Base-by-base conservation (phyloP, 345 rosid species). In the Dovyalis caffra region DNA sequence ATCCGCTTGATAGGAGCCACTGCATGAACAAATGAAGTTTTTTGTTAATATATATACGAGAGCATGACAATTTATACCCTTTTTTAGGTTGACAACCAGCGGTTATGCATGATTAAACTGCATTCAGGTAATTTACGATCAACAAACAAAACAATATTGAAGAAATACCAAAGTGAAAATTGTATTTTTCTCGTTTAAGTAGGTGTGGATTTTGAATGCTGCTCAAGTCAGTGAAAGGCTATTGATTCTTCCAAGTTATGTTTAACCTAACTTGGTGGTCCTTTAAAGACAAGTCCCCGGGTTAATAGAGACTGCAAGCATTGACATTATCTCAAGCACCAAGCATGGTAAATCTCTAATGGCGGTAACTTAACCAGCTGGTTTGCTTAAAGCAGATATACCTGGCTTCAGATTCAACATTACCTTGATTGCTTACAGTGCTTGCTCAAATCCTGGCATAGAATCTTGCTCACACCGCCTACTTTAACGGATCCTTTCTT, bases 381-480 rank as follows among this genome's bases (percentile, higher is more conserved):
- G 20, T 62, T 26, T 62, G 8, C 34, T 15, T 14, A 1, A 29
- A 62, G 8, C 20, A 62, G 21, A 15, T 29, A 28, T 12, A 62
- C 35, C 23, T 62, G 12, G 35, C 33, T 62, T 62, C 10, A 29
- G 34, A 62, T 62, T 62, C 35, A 29, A 5, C 47, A 64, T 68
- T 86, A 91, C 99, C 99, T 88, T 72, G 84, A 78, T 29, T 70
- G 68, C 68, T 72, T 75, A 83, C 98, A 93, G 67, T 88, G 95
- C 75, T 86, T 78, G 89, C 97, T 93, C 82, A 93, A 82, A 79
- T 85, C 91, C 79, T 89, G 87, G 77, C 97, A 95, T 45, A 91
- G 84, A 76, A 91, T 89, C 85, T 88, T 85, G 82, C 90, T 75
- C 38, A 88, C 91, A n/a, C 84, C 93, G 75, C 97, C 98, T 47